Base-by-base conservation (phyloP, 1,284 basidiomycete genomes). In the Thecaphora thlaspeos region DNA sequence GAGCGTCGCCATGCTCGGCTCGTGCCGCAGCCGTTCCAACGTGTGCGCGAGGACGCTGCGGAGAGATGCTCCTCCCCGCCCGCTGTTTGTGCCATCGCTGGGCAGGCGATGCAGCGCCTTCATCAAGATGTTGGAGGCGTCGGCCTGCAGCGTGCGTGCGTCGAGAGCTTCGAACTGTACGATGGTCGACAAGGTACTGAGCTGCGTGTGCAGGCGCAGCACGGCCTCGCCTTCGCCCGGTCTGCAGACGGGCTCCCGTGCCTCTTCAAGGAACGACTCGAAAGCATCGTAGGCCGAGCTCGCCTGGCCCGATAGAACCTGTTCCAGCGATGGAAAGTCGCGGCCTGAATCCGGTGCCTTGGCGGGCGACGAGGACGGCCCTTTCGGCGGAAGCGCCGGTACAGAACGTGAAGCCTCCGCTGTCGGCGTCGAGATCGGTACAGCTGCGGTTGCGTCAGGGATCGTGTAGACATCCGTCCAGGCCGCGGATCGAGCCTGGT, bases 191-290 rank as follows among this genome's bases (percentile, higher is more conserved):
- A 73, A 51, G 11, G 71, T 71, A 34, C 60, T 50, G 43, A 73
- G 64, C 41, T 71, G 71, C 2, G 71, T 71, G 40, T 71, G 65
- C 9, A 73, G 61, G 12, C 70, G 61, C 14, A 73, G 68, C 11
- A 73, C 51, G n/a, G 65, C 53, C 42, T 73, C 69, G 21, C 69
- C 71, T 47, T 73, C 68, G 36, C 65, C 61, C 11, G 52, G 54
- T 15, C 47, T 52, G 37, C 55, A 57, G 26, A 44, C 55, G 28
- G 49, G 58, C 23, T 58, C 55, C 36, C 23, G n/a, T 17, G 63
- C 46, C 10, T 55, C 30, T 18, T 72, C 64, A 28, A 73, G 56
- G 36, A 67, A 73, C 24, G 39, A 46, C 39, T 73, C 71, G 41
- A 73, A 73, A 2, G 69, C 68, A 18, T 73, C 70, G 43, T 68